These are phyloP conservation scores for Teratosphaeria viscida DNA, from an alignment of 2,329 filamentous ascomycete genomes.

Conservation along the genomic window DNA sequence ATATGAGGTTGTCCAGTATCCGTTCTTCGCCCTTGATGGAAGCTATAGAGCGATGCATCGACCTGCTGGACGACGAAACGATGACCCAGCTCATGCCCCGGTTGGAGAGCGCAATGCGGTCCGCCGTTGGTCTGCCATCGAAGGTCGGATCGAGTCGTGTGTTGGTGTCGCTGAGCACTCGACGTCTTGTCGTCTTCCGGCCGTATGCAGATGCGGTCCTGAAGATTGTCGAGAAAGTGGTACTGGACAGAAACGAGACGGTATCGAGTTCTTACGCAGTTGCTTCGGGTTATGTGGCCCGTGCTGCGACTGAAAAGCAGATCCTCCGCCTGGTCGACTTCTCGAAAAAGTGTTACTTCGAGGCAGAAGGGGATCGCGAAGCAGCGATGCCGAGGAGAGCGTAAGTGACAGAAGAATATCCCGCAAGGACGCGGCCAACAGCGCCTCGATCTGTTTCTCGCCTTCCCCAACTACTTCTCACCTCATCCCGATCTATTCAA, in stretches of 20 bases:
- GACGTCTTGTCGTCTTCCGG: constrained; percentile 63
- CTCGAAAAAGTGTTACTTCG: constrained; percentile 64
- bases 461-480: too few relatives aligned
- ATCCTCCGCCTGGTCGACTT: constrained; percentile 45
- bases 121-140: constrained; percentile 79
- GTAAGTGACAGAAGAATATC: constrained; percentile 1
- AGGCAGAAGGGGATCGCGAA: constrained; percentile 61
- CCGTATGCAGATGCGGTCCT: constrained; percentile 68
- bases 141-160: constrained; percentile 87
- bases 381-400: constrained; percentile 32
- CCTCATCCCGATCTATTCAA: too few relatives aligned
- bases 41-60: constrained; percentile 79
- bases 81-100: constrained; percentile 63
- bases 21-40: constrained; percentile 84
- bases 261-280: constrained; percentile 83
- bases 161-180: constrained; percentile 72
- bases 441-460: too few relatives aligned
- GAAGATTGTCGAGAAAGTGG: constrained; percentile 65
- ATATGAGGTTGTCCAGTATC: constrained; percentile 69
- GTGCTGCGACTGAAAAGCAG: constrained; percentile 49
- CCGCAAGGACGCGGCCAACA: too few relatives aligned
- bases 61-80: constrained; percentile 67
- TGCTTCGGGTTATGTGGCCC: constrained; percentile 74
- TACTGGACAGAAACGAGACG: constrained; percentile 86
- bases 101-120: constrained; percentile 71